Conservation (phyloP, 129 eudicot genomes). For the Saussurea involucrata region DNA sequence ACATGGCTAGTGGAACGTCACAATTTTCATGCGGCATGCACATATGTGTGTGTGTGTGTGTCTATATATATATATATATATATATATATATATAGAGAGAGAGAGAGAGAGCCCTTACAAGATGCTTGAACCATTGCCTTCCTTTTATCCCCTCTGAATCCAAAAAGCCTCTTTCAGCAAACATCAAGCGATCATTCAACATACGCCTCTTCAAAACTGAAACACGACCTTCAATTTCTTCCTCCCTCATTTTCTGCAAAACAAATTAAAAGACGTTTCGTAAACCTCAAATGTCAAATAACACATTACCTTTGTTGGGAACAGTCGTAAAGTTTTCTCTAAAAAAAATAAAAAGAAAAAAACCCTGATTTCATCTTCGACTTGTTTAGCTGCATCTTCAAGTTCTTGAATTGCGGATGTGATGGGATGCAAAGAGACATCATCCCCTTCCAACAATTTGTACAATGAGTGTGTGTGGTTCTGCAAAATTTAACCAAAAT, state of each 20-base stretch:
- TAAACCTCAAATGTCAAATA: not conserved
- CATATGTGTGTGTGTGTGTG: too few species aligned
- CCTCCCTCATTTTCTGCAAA: constrained; percentile 52
- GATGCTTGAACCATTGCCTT: constrained; percentile 84
- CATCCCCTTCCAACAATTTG: constrained; percentile 37
- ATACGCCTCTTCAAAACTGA: constrained; percentile 48
- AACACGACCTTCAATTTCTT: constrained; percentile 26
- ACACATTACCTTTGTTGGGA: not conserved
- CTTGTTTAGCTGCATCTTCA: constrained; percentile 52
- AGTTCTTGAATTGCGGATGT: constrained; percentile 62
- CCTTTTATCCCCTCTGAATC: constrained; percentile 71
- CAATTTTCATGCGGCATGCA: not conserved
- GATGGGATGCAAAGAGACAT: constrained; percentile 57
- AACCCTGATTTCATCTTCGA: constrained; percentile 71
- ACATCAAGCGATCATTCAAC: constrained; percentile 79
- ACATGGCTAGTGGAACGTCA: not conserved
- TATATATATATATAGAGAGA: not conserved
- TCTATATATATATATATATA: too few species aligned
- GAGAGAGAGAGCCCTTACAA: constrained; percentile 43
- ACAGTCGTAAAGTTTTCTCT: not conserved
- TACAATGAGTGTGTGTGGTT: constrained; percentile 44
- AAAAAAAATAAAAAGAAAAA: not conserved
- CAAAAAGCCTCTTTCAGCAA: constrained; percentile 88
- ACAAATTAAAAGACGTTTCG: not conserved
- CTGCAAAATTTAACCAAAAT: constrained; percentile 33